Evolutionary conservation across 1,139 yeast species (phyloP), one percentile per base, ranked within the genome.

Genomic region (Diutina pseudorugosa): DNA sequence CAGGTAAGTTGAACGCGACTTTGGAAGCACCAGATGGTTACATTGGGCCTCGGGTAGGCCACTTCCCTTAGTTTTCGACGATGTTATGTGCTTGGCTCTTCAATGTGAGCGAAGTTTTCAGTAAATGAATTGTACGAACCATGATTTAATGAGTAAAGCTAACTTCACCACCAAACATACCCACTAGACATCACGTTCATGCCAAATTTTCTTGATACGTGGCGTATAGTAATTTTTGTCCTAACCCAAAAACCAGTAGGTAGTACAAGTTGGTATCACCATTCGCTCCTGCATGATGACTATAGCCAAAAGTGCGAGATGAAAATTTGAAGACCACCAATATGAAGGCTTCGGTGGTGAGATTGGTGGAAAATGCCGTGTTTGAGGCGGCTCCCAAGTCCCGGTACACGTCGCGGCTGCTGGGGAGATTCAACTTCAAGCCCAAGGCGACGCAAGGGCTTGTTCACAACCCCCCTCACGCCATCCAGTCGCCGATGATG

Each of bases 361-460:
- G 49, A 45, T 27, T 45, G 36, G 49, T 45, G 49, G 40, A 45
- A 27, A n/a, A 23, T 20, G 49, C 41, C 23, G 40, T 27, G 23
- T 27, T 23, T 11, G 49, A 45, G 16, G 49, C 49, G 40, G 40
- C n/a, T n/a, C 49, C 49, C 36, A 18, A 16, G 36, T 45, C 49
- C n/a, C 36, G 49, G 5, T 45, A 45, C 23, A n/a, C 49, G 1
- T 33, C 41, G 16, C n/a, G 19, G 40, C 49, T 45, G 49, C 30
- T 11, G 40, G 30, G 21, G 14, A 45, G 16, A 40, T 73, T 66
- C 60, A 74, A 74, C 61, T 68, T 74, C 62, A 73, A 70, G 60
- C 78, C 79, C 5, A 63, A 61, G 47, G 65, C 66, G 42, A 65
- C 70, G 7, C 67, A 65, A 53, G 77, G 77, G 3, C 63, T 74